phyloP scores from a whole-genome alignment of 805 yeast species.

The Saturnispora kantuleensis region DNA sequence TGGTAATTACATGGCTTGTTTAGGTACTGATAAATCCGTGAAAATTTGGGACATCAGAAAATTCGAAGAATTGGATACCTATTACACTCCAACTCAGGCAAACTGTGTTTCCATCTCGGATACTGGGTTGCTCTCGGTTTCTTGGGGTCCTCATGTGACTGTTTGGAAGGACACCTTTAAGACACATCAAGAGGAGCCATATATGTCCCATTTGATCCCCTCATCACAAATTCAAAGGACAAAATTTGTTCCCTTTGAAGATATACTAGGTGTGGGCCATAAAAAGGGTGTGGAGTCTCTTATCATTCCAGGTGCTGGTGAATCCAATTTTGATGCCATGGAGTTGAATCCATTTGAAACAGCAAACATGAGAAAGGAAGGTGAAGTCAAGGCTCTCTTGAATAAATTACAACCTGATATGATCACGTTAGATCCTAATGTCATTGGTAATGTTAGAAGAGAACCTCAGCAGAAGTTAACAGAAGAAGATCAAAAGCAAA shows the following conservation, averaged over 20 bases:
- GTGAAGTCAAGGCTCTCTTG: slow-evolving; percentile 75
- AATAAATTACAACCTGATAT: slow-evolving; percentile 89
- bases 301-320: slow-evolving; percentile 94
- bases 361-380: slow-evolving; percentile 85
- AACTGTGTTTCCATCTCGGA: slow-evolving; percentile 73
- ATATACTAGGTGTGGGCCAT: slow-evolving; percentile 88
- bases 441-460: slow-evolving; percentile 73
- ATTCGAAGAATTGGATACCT: slow-evolving; percentile 64
- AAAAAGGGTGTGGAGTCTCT: slow-evolving; percentile 68
- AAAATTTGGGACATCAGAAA: slow-evolving; percentile 92
- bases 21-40: slow-evolving; percentile 75
- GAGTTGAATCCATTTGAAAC: slow-evolving; percentile 91
- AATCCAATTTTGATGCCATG: slow-evolving; percentile 91
- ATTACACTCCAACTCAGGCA: slow-evolving; percentile 77
- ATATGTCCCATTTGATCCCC: slow-evolving; percentile 82
- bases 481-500: slow-evolving; percentile 38
- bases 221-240: slow-evolving; percentile 62
- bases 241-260: slow-evolving; percentile 88
- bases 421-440: slow-evolving; percentile 81
- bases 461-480: slow-evolving; percentile 38
- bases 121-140: slow-evolving; percentile 75
- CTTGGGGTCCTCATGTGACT: slow-evolving; percentile 93
- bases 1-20: slow-evolving; percentile 88
- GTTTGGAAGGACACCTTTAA: slow-evolving; percentile 84
- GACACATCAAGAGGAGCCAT: slow-evolving; percentile 66